phyloP scores from a whole-genome alignment of 2,329 filamentous ascomycete species.

The Xylariales sp. region DNA sequence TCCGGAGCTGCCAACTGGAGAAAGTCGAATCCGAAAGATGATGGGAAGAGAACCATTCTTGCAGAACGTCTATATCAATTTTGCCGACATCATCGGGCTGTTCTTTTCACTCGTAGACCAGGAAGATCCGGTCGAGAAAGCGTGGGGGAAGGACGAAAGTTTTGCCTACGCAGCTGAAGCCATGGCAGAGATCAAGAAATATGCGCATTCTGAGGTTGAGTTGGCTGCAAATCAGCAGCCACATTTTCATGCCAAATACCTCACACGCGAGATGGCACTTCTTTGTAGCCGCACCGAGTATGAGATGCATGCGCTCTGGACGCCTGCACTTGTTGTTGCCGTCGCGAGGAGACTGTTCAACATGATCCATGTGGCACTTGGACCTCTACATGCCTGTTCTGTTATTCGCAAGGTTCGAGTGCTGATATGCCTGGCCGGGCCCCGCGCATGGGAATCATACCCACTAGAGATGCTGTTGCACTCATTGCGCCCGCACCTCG shows the following conservation, averaged over 20 bases:
- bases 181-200: slow-evolving; percentile 64
- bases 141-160: slow-evolving; percentile 54
- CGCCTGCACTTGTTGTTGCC: slow-evolving; percentile 66
- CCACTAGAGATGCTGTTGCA: slow-evolving; percentile 87
- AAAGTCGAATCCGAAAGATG: slow-evolving; percentile 62
- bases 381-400: slow-evolving; percentile 80
- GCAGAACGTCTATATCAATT: slow-evolving; percentile 60
- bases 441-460: slow-evolving; percentile 70
- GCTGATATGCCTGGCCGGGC: slow-evolving; percentile 71
- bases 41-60: slow-evolving; percentile 64
- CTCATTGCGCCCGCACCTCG: slow-evolving; percentile 71
- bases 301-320: slow-evolving; percentile 66
- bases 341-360: slow-evolving; percentile 75
- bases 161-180: slow-evolving; percentile 58
- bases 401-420: slow-evolving; percentile 82
- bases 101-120: slow-evolving; percentile 76
- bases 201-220: slow-evolving; percentile 59
- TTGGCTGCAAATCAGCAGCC: slow-evolving; percentile 82
- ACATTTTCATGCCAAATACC: slow-evolving; percentile 72
- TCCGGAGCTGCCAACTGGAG: slow-evolving; percentile 48
- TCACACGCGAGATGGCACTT: slow-evolving; percentile 70
- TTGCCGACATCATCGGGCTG: slow-evolving; percentile 70
- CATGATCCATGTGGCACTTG: slow-evolving; percentile 75
- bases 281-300: slow-evolving; percentile 70
- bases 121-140: slow-evolving; percentile 67